Evolutionary conservation across 108 stramenopile species (phyloP), one percentile per base, ranked within the genome.

Genomic region (Pseudonitzschia multiseries): DNA sequence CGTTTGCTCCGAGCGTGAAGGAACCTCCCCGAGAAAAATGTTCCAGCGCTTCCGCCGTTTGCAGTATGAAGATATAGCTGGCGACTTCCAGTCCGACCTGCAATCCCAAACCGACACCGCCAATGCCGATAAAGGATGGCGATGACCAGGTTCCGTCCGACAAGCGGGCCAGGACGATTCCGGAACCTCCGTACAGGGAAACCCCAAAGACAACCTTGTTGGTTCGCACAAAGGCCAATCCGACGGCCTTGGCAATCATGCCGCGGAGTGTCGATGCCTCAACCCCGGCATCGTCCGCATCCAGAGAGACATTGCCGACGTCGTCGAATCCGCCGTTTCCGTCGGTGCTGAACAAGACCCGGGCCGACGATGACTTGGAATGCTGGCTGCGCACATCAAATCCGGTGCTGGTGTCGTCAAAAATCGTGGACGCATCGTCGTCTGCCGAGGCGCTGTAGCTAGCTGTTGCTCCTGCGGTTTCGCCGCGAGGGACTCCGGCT

Each of bases 1-100:
- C 81, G 61, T 91, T 89, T 0, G 84, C 94, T 57, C 94, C 94
- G 0, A 93, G 69, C 0, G 89, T 83, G 67, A 93, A 89, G 57
- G 79, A 80, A 9, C 87, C 89, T 20, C 92, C 90, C 1, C 79
- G 72, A 57, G 79, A 78, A 77, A 97, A 97, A 71, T 93, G 87
- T 28, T 87, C 89, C 41, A 97, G 72, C 18, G 93, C 85, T 63
- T 93, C 89, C 63, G 90, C 77, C 6, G 91, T 92, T 75, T 89
- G 87, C 54, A 97, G 70, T 20, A 97, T 86, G 61, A 97, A 84
- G 51, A 97, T 79, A 40, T 88, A 92, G 65, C 95, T 90, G 1
- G 92, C 89, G 2, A 95, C 85, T 73, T 97, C 93, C 52, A 93
- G 43, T 44, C 96, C 96, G 60, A 97, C 81, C 74, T 94, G 93